A percentile compares a stretch with the other conserved stretches of the same genome.
These are phyloP conservation scores for Epichloe gansuensis DNA, from an alignment of 2,329 filamentous ascomycete genomes.

Conservation along the genomic window DNA sequence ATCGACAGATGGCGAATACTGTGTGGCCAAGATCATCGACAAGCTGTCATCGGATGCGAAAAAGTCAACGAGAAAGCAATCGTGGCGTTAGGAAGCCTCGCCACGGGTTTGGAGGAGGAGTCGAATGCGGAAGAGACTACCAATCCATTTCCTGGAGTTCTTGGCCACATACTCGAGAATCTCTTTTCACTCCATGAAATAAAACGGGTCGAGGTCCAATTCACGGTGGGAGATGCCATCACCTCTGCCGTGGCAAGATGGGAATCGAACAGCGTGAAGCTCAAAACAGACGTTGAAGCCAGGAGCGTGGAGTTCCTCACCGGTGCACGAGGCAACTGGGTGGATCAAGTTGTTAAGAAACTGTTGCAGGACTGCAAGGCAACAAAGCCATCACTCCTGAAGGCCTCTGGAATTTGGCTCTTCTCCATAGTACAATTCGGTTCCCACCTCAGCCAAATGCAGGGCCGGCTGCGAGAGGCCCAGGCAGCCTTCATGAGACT, in stretches of 20 bases:
- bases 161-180: constrained; percentile 49
- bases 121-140: neutral
- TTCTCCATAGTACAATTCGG: constrained; percentile 86
- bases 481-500: constrained; percentile 83
- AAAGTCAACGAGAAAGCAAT: constrained; percentile 76
- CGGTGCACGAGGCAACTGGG: constrained; percentile 27
- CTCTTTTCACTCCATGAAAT: constrained; percentile 73
- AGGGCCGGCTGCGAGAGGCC: constrained; percentile 61
- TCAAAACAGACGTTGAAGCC: constrained; percentile 63
- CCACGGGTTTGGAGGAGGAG: constrained; percentile 42
- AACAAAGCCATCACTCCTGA: constrained; percentile 79
- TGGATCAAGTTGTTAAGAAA: constrained; percentile 53
- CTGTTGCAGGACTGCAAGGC: constrained; percentile 66
- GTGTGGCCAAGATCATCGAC: constrained; percentile 39
- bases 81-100: constrained; percentile 64
- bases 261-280: constrained; percentile 66
- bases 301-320: constrained; percentile 22
- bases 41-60: constrained; percentile 59
- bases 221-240: constrained; percentile 80
- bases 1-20: constrained; percentile 15
- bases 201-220: constrained; percentile 77
- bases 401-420: constrained; percentile 91
- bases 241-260: constrained; percentile 68
- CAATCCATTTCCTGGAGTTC: constrained; percentile 19
- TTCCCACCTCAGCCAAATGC: constrained; percentile 63